Evolutionary conservation across 163 green algal species (phyloP).

Genomic region (Coccomyxa subellipsoidea): DNA sequence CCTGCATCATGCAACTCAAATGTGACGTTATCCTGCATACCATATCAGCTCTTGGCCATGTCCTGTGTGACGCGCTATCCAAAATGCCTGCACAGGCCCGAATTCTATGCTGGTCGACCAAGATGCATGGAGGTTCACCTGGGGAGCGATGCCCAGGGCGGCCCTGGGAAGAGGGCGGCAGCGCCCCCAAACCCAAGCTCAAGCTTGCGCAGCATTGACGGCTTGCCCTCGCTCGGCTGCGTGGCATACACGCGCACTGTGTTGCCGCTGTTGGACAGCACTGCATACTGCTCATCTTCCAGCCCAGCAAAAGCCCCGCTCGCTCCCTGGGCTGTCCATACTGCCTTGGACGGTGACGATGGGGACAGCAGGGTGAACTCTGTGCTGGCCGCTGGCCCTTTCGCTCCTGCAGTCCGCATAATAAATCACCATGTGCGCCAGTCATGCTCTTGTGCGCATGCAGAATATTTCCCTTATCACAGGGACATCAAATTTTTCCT

Average conservation of each 20-base stretch:
- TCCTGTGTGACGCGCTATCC: no score
- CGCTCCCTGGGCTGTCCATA: background rate
- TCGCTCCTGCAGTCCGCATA: background rate
- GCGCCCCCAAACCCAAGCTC: background rate
- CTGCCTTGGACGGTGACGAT: background rate
- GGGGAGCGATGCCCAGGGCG: conserved; percentile 11
- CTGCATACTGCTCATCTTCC: conserved; percentile 43
- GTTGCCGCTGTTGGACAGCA: conserved; percentile 32
- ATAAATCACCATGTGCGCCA: background rate
- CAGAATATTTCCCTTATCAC: background rate
- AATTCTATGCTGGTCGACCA: no score
- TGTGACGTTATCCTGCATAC: background rate
- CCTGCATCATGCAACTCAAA: background rate
- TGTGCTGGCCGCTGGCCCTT: background rate
- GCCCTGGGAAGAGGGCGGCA: conserved; percentile 10
- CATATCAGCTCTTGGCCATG: background rate
- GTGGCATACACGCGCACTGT: background rate
- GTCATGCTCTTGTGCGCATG: background rate
- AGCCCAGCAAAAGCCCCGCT: conserved; percentile 52
- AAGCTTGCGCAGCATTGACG: background rate
- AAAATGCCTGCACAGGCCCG: no score
- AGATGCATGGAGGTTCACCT: no score
- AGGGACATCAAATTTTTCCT: no score
- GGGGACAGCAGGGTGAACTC: conserved; percentile 13
- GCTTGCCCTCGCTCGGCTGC: background rate